Percentiles rank a stretch among this genome's conserved stretches.
Conservation (phyloP, 2,329 filamentous ascomycete species). For the Diplocarpon rosae region DNA sequence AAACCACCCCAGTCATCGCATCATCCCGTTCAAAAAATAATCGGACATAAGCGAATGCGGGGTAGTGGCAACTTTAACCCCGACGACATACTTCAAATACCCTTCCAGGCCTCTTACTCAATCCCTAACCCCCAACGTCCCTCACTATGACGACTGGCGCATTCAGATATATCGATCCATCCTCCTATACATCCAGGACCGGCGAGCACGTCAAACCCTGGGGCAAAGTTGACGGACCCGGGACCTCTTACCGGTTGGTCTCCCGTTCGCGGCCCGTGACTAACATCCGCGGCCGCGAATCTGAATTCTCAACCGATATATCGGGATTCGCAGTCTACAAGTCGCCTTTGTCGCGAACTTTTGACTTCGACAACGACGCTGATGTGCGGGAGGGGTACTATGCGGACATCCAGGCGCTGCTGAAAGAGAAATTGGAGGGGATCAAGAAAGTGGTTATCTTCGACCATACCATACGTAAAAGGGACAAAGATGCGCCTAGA, state of each 20-base stretch:
- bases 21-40: neutral
- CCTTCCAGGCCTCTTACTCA: neutral
- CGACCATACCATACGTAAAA: conserved; percentile 72
- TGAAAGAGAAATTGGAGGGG: conserved; percentile 55
- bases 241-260: conserved; percentile 39
- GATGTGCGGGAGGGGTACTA: conserved; percentile 64
- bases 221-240: conserved; percentile 52
- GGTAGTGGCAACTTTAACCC: neutral
- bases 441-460: conserved; percentile 57
- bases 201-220: conserved; percentile 38
- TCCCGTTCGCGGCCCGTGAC: conserved; percentile 40
- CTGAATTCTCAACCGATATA: conserved; percentile 51
- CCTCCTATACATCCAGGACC: conserved; percentile 30
- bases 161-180: conserved; percentile 42
- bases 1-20: neutral
- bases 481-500: conserved; percentile 42
- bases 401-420: conserved; percentile 62
- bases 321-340: conserved; percentile 61
- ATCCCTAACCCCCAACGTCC: neutral
- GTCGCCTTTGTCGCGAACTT: conserved; percentile 39
- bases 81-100: neutral
- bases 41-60: neutral
- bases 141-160: conserved; percentile 5
- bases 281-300: conserved; percentile 62
- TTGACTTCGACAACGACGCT: conserved; percentile 55